Percentiles rank a stretch among this genome's conserved stretches.
Conservation (phyloP, 2,329 filamentous ascomycete genomes). For the Diaporthe sp. region DNA sequence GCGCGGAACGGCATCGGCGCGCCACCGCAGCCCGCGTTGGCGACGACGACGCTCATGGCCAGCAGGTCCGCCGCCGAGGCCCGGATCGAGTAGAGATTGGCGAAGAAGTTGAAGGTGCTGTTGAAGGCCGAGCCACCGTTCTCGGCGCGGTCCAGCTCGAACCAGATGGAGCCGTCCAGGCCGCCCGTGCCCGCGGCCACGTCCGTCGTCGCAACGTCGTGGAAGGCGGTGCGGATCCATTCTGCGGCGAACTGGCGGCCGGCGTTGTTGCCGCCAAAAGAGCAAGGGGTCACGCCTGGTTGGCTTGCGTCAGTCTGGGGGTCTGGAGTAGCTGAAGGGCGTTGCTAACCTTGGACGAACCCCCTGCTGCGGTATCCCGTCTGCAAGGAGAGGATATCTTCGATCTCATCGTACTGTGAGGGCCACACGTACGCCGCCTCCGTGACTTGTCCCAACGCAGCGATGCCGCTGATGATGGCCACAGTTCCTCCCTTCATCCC, state of each 20-base stretch:
- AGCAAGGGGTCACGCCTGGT: constrained; percentile 19
- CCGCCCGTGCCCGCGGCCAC: constrained; percentile 47
- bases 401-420: constrained; percentile 11
- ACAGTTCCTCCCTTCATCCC: constrained; percentile 7
- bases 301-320: not conserved
- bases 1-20: constrained; percentile 47
- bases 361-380: constrained; percentile 21
- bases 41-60: constrained; percentile 49
- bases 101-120: constrained; percentile 47
- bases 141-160: constrained; percentile 48
- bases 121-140: constrained; percentile 50
- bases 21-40: constrained; percentile 45
- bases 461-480: constrained; percentile 11
- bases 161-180: constrained; percentile 51
- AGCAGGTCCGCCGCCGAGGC: constrained; percentile 49
- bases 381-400: constrained; percentile 14
- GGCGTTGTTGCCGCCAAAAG: constrained; percentile 42
- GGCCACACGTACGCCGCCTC: constrained; percentile 19
- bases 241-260: constrained; percentile 49
- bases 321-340: not conserved
- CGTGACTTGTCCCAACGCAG: not conserved
- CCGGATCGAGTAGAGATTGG: constrained; percentile 44
- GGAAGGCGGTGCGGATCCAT: constrained; percentile 51
- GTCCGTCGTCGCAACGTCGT: constrained; percentile 49
- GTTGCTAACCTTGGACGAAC: constrained; percentile 8